Conservation (phyloP, 2,329 filamentous ascomycete species). For the Amauroascus niger region DNA sequence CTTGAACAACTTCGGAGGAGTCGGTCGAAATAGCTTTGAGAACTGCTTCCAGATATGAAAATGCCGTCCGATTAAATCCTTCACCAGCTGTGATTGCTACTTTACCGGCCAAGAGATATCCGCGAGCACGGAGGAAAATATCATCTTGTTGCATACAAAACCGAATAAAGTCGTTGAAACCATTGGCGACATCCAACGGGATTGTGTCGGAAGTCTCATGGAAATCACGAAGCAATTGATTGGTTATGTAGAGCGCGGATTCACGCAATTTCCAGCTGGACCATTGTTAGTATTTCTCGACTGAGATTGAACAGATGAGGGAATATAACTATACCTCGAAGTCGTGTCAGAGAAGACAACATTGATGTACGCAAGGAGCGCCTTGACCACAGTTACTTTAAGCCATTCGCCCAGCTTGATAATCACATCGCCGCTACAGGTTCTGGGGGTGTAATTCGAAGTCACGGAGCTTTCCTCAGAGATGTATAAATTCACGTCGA, state of each 20-base stretch:
- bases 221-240: slow-evolving; percentile 74
- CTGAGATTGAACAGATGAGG: not conserved
- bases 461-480: slow-evolving; percentile 92
- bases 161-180: slow-evolving; percentile 70
- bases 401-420: slow-evolving; percentile 93
- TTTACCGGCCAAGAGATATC: slow-evolving; percentile 74
- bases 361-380: slow-evolving; percentile 66
- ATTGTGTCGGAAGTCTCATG: slow-evolving; percentile 65
- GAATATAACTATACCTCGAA: slow-evolving; percentile 32
- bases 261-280: slow-evolving; percentile 61
- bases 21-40: slow-evolving; percentile 68
- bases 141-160: slow-evolving; percentile 62
- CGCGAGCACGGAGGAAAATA: slow-evolving; percentile 72
- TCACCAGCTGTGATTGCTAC: slow-evolving; percentile 60
- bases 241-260: slow-evolving; percentile 73
- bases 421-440: slow-evolving; percentile 80
- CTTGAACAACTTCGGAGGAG: slow-evolving; percentile 77
- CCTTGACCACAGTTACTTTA: slow-evolving; percentile 62
- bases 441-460: slow-evolving; percentile 90
- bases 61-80: slow-evolving; percentile 37
- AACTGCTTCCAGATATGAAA: slow-evolving; percentile 45
- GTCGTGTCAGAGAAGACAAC: slow-evolving; percentile 52
- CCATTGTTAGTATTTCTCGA: slow-evolving; percentile 17
- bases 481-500: slow-evolving; percentile 89
- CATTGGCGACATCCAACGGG: slow-evolving; percentile 57